Evolutionary conservation across 163 green algal species (phyloP).

Genomic region (Scenedesmus sp.): DNA sequence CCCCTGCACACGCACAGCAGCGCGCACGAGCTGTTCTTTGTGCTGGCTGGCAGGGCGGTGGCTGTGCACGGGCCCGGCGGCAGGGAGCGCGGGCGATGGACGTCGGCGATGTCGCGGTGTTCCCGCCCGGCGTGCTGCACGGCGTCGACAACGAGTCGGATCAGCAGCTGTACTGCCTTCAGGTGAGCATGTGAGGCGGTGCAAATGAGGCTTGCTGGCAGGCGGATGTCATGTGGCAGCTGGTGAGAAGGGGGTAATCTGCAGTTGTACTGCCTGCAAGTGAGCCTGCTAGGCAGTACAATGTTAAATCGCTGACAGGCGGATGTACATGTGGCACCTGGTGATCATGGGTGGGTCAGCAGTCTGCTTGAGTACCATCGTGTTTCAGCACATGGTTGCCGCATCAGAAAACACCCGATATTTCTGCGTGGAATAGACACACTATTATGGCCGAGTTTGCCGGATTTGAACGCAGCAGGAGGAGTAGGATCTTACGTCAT

Average conservation of each 20-base stretch:
- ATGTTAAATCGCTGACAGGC: too few relatives aligned
- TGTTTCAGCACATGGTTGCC: too few relatives aligned
- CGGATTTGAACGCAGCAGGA: too few relatives aligned
- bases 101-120: slow-evolving; percentile 72
- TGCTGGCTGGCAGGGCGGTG: slow-evolving; percentile 65
- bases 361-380: background rate
- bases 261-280: slow-evolving; percentile 64
- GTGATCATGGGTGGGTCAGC: too few relatives aligned
- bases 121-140: slow-evolving; percentile 71
- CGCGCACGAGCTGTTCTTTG: slow-evolving; percentile 81
- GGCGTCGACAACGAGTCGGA: slow-evolving; percentile 70
- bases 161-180: slow-evolving; percentile 66
- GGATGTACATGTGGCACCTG: too few relatives aligned
- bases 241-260: background rate
- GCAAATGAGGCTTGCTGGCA: background rate
- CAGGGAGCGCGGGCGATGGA: slow-evolving; percentile 44
- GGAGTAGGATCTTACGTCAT: too few relatives aligned
- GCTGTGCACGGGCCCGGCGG: slow-evolving; percentile 5
- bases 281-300: background rate
- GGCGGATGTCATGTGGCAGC: background rate
- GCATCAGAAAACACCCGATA: background rate
- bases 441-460: too few relatives aligned
- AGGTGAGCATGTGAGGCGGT: slow-evolving; percentile 46
- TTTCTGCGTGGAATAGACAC: background rate
- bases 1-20: slow-evolving; percentile 70